Conservation (phyloP, 2,329 filamentous ascomycete species). For the Coniochaeta hoffmannii region DNA sequence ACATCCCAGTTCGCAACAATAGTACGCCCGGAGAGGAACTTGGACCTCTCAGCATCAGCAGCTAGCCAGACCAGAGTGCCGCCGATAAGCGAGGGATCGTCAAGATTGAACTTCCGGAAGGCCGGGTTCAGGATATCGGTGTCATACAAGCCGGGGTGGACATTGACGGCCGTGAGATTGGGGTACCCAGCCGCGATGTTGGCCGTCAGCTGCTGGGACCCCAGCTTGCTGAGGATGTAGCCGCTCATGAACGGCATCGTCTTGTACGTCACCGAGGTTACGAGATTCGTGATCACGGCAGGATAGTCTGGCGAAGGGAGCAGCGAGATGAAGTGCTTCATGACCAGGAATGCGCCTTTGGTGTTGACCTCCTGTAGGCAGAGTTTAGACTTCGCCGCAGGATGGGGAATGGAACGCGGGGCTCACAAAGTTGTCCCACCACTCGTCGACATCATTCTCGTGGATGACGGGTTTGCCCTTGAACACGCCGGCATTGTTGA, state of each 20-base stretch:
- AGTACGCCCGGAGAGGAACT: constrained; percentile 3
- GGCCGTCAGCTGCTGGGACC: constrained; percentile 20
- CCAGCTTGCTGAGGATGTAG: constrained; percentile 26
- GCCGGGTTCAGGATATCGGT: constrained; percentile 19
- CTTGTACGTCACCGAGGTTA: constrained; percentile 13
- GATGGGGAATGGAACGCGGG: constrained; percentile 2
- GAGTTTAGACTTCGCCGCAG: not conserved
- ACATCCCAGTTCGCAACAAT: constrained; percentile 8
- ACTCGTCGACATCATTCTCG: constrained; percentile 9
- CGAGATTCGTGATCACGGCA: constrained; percentile 20
- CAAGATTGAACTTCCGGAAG: constrained; percentile 4
- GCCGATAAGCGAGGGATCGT: constrained; percentile 6
- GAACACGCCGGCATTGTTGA: constrained; percentile 10
- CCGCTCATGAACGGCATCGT: constrained; percentile 15
- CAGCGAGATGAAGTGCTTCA: constrained; percentile 1
- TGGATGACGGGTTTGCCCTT: constrained; percentile 8
- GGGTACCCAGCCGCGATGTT: constrained; percentile 24
- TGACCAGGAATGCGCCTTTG: constrained; percentile 5
- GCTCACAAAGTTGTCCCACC: constrained; percentile 12
- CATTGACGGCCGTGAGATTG: constrained; percentile 20
- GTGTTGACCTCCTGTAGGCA: constrained; percentile 5
- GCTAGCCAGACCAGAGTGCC: constrained; percentile 7
- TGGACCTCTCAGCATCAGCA: constrained; percentile 3
- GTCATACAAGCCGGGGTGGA: constrained; percentile 26
- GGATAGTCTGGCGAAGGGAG: constrained; percentile 6